Evolutionary conservation across 2,329 filamentous ascomycete genomes (phyloP), one percentile per base, ranked within the genome.

Genomic region (Sporothrix pallida): DNA sequence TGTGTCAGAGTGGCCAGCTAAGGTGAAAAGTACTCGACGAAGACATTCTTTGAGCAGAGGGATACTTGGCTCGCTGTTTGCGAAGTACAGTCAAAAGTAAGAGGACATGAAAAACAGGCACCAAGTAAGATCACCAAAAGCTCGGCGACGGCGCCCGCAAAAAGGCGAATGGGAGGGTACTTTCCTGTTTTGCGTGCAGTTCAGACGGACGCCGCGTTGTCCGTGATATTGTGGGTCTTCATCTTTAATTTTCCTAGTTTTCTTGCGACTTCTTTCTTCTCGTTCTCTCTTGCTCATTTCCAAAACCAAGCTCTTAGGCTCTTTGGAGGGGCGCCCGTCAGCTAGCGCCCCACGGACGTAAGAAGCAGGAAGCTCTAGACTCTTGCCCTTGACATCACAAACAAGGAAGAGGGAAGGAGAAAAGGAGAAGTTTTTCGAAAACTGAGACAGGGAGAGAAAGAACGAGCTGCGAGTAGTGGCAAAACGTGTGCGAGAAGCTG

Each of bases 361-460:
- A 65, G 42, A 44, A 63, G 17, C 26, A 63, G 17, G 15, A 52
- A 56, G 52, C 60, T 44, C 60, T 23, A 46, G 37, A 44, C n/a
- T 46, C 37, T 15, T 42, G 13, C 26, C 17, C 20, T 26, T 67
- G 62, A 67, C 62, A 67, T 67, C 62, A 67, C 42, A n/a, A 26
- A 4, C 42, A 46, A 15, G 62, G 62, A 48, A 67, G 10, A 37
- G 26, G 62, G 42, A 67, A 6, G 31, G 31, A 7, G 31, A 37
- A 37, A 37, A 6, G 31, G 31, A 37, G 31, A 37, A 37, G 4
- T 37, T 37, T 37, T n/a, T 17, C 7, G 6, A 12, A 23, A 26
- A 46, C 62, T 48, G 62, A 67, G 62, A 67, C 62, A 67, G 42
- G 42, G n/a, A 23, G 62, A 67, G 62, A 48, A 67, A 48, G 62